A percentile compares a stretch with the other conserved stretches of the same genome.
Evolutionary conservation across 225 moss, liverwort and hornwort genomes (phyloP).

Genomic region (Marchantia polymorpha): DNA sequence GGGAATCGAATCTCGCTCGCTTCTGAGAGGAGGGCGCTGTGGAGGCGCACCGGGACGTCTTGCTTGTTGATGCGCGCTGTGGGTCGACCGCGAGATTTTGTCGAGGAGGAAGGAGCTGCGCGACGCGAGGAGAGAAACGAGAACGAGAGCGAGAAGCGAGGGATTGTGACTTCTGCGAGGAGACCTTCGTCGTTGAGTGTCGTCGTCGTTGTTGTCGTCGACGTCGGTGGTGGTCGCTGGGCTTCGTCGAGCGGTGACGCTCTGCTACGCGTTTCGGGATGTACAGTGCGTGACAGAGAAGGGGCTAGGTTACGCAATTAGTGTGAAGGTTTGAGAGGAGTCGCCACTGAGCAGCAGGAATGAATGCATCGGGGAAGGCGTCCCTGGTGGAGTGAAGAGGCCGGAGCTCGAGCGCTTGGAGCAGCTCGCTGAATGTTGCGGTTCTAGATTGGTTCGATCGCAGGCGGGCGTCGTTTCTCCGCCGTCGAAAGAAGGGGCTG

Average conservation of each 20-base stretch:
- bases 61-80: not conserved
- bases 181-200: not conserved
- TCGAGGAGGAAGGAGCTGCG: too few species aligned
- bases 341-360: not conserved
- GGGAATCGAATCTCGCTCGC: conserved; percentile 7
- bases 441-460: conserved; percentile 5
- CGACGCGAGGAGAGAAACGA: not conserved
- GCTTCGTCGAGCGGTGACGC: not conserved
- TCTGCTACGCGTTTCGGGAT: not conserved
- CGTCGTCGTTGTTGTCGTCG: not conserved
- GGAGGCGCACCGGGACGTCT: conserved; percentile 1
- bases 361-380: conserved; percentile 1
- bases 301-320: conserved; percentile 7
- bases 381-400: not conserved
- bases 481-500: not conserved
- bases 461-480: too few species aligned
- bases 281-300: not conserved
- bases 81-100: not conserved
- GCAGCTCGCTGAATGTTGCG: not conserved
- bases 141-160: not conserved
- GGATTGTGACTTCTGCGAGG: not conserved
- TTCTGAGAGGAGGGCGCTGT: not conserved
- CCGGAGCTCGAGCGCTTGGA: not conserved
- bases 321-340: not conserved
- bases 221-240: too few species aligned